Conservation (phyloP, 257 asterid species). For the Nicotiana obtusifolia region DNA sequence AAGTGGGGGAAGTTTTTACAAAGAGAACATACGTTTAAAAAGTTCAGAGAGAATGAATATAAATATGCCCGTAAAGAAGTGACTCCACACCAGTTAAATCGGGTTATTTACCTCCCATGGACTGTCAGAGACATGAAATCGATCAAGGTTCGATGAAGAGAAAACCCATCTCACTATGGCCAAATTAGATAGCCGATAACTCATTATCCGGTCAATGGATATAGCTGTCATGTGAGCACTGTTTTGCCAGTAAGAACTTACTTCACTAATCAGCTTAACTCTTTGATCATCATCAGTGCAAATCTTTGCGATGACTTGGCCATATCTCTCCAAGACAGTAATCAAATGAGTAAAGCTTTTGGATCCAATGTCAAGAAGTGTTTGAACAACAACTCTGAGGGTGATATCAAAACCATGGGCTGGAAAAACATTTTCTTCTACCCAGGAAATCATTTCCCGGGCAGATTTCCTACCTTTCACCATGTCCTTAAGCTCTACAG, state of each 20-base stretch:
- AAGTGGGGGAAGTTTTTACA: background rate
- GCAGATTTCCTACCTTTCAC: slow-evolving; percentile 64
- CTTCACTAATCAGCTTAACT: slow-evolving; percentile 73
- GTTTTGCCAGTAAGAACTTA: slow-evolving; percentile 87
- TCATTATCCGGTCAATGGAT: slow-evolving; percentile 97
- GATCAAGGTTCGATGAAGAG: slow-evolving; percentile 51
- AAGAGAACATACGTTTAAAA: background rate
- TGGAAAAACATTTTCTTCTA: slow-evolving; percentile 68
- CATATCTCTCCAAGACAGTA: slow-evolving; percentile 94
- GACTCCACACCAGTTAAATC: background rate
- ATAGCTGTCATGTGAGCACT: slow-evolving; percentile 84
- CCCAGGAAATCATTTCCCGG: slow-evolving; percentile 78
- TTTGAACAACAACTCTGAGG: slow-evolving; percentile 74
- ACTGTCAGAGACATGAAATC: slow-evolving; percentile 81
- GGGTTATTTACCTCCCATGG: slow-evolving; percentile 83
- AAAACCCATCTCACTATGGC: slow-evolving; percentile 97
- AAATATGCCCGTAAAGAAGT: background rate
- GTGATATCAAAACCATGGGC: slow-evolving; percentile 66
- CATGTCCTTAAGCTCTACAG: slow-evolving; percentile 70
- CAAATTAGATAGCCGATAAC: slow-evolving; percentile 91
- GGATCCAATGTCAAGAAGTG: slow-evolving; percentile 91
- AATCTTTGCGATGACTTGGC: slow-evolving; percentile 80
- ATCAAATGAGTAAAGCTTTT: slow-evolving; percentile 96
- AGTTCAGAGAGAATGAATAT: background rate
- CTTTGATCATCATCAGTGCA: slow-evolving; percentile 84